A percentile compares a stretch with the other conserved stretches of the same genome.
Conservation (phyloP, 2,329 filamentous ascomycete species). For the Fusarium sp. region DNA sequence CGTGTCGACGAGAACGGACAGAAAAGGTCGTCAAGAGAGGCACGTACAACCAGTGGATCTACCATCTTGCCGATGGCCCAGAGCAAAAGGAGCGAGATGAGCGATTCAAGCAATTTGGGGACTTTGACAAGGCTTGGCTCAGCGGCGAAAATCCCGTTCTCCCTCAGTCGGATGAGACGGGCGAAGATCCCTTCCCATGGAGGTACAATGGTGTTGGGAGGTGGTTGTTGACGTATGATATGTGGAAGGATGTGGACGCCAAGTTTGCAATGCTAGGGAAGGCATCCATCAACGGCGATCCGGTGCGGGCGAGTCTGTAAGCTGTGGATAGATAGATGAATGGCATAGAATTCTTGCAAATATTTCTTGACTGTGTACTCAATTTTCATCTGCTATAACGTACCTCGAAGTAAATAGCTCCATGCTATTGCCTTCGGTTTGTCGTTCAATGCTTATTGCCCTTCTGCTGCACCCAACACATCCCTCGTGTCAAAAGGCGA, state of each 20-base stretch:
- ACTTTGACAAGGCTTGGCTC: slow-evolving; percentile 52
- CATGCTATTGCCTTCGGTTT: no score
- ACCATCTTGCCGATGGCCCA: slow-evolving; percentile 72
- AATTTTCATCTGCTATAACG: no score
- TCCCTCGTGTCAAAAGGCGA: no score
- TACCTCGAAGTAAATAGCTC: no score
- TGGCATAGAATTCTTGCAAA: no score
- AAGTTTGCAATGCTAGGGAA: slow-evolving; percentile 46
- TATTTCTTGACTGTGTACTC: no score
- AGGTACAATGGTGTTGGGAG: slow-evolving; percentile 57
- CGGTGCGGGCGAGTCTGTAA: slow-evolving; percentile 30
- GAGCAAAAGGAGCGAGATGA: slow-evolving; percentile 69
- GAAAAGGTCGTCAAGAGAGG: slow-evolving; percentile 73
- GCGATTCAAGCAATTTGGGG: slow-evolving; percentile 51
- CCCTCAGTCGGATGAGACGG: slow-evolving; percentile 50
- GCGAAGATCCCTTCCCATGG: slow-evolving; percentile 60
- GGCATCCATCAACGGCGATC: neutral
- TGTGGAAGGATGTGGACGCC: slow-evolving; percentile 56
- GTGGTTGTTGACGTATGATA: slow-evolving; percentile 59
- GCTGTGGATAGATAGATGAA: neutral
- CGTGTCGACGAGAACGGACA: slow-evolving; percentile 70
- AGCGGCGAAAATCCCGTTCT: slow-evolving; percentile 40
- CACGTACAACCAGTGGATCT: slow-evolving; percentile 74
- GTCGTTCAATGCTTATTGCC: no score
- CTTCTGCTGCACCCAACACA: no score